Base-by-base conservation (phyloP, 257 asterid species). In the Cruciata laevipes region DNA sequence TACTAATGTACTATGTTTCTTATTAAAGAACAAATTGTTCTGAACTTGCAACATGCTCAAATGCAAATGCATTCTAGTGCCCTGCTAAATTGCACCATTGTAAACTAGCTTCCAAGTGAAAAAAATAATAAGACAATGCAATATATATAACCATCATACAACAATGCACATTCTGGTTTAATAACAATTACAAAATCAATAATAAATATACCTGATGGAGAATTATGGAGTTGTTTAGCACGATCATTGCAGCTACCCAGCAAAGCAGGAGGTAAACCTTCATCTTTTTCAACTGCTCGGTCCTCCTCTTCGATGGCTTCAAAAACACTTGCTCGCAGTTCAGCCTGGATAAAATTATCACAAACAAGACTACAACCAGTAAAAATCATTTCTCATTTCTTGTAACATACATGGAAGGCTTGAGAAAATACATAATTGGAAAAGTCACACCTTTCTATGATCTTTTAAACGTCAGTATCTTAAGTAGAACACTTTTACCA, bases 251-350 rank as follows among this genome's bases (percentile, higher is more conserved):
- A 93, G 85, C 97, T 90, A 75, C 97, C 99, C 81, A 93, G 70
- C 63, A 93, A 86, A 7, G 99, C 97, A 78, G 92, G 88, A 69
- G 99, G 96, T 71, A 90, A 83, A 57, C 86, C 89, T 71, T 93
- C 89, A 2, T 89, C 98, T 63, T 81, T 84, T 68, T 88, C 97
- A 55, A 88, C 73, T 6, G 76, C 89, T 72, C 75, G 81, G 77
- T 93, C 99, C 82, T 93, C 99, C 73, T 90, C 97, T 75, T 93
- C 99, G 30, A 93, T 93, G 1, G 99, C 96, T 83, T 93, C 95
- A 69, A 93, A 93, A 24, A 93, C 97, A 75, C 97, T 90, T 77
- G 97, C 96, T 79, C 99, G 85, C 66, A 93, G 80, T 69, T 90
- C 99, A 51, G 99, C 99, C 99, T 90, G 74, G 69, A 4, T 72